Evolutionary conservation across 1,139 yeast genomes (phyloP), one percentile per base, ranked within the genome.

Genomic region (Suhomyces panamericanus): DNA sequence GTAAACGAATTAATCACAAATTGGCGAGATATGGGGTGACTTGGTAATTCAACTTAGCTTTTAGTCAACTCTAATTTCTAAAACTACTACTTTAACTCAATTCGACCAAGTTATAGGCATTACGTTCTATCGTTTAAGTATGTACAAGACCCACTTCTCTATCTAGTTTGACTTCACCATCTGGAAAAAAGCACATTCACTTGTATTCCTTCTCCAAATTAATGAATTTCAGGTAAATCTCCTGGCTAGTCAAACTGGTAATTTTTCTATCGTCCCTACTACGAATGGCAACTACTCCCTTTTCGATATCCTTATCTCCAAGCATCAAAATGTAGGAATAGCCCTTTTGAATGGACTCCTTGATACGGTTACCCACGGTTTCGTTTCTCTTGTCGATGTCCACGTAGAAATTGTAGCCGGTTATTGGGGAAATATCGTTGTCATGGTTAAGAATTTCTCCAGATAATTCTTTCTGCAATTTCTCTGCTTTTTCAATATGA

Each of bases 251-350:
- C 54, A 82, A 50, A 44, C 66, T 70, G 37, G 66, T 64, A 11
- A 84, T 67, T 48, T 72, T 75, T 49, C 83, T 73, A 50, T 72
- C 74, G 35, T 75, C 81, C 37, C 90, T 71, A 15, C 81, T 66
- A 58, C 97, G 77, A 6, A 93, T 77, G 2, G 95, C 84, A 24
- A 85, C 73, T 1, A 80, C 79, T 0, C 80, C 78, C 35, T 69
- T 67, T 44, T 77, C 80, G 8, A 86, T 69, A 60, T 93, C 99
- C 55, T 81, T 81, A 57, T 90, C 97, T 26, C 99, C 99, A 39
- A 93, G 77, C 69, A 90, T 78, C 28, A 91, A 69, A 39, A 93
- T 80, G 59, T 80, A 93, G 13, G 89, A 85, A 60, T 87, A 90
- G 1, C 93, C 91, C 57, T 84, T 83, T 42, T 74, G 70, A 22